Base-by-base conservation (phyloP, 2,329 filamentous ascomycete genomes). In the Pseudocercospora crystallina region DNA sequence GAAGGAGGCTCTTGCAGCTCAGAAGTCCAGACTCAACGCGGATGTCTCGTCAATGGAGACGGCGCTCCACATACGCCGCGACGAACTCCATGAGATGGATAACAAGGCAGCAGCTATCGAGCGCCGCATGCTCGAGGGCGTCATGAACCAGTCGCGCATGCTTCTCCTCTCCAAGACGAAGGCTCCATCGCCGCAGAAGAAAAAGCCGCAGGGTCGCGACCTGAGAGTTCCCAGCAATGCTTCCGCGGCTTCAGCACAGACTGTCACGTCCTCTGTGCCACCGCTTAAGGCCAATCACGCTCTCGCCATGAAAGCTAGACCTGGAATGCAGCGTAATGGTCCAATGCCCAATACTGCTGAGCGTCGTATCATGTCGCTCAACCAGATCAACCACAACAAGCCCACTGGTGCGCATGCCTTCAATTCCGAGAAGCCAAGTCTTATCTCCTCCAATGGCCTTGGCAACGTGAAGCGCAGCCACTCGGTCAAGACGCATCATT, bases 91-190 rank as follows among this genome's bases (percentile, higher is more conserved):
- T 39, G 80, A 87, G 20, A 96, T 99, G 88, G 92, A 97, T 68
- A 77, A 81, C 9, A 87, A 92, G 56, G 94, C 92, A 2, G 90
- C 96, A 68, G 82, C 84, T 3, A 78, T 99, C 17, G 94, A 99
- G 73, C 87, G 91, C 45, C 85, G 94, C 20, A 96, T 99, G 60
- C 76, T 99, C 30, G 92, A 97, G 59, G 91, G 92, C 20, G 89
- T 97, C 56, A 95, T 99, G 74, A 91, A 97, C 62, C 92, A 97
- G 68, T 96, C 92, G 14, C 87, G 92, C 5, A 85, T 92, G 20
- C 79, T 96, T n/a, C 81, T 97, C 51, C 87, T 94, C 76, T 77
- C 83, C 59, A 86, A 89, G 73, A 64, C 64, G 7, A 74, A 80
- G 47, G 65, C 67, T 64, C 31, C 73, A 69, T 59, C 64, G 62